Percentiles rank a stretch among this genome's conserved stretches.
Evolutionary conservation across 2,329 filamentous ascomycete species (phyloP).

Genomic region (Aspergillus vadensis): DNA sequence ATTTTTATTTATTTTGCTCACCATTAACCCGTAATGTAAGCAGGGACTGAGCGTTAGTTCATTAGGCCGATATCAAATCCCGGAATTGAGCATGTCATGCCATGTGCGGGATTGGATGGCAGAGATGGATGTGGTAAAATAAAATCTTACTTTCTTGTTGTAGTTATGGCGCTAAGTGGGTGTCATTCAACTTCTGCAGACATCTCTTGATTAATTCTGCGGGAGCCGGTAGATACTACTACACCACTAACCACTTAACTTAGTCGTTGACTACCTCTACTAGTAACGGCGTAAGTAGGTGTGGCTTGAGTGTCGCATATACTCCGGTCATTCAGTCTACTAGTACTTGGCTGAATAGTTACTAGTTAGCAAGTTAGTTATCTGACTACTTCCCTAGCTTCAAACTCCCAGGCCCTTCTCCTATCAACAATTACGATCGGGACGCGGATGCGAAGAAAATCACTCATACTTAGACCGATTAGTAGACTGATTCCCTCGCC

Average conservation of each 20-base stretch:
- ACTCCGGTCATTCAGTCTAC: no score
- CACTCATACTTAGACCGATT: neutral
- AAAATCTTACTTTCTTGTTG: neutral
- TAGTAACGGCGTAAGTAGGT: no score
- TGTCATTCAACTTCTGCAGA: neutral
- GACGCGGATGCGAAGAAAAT: neutral
- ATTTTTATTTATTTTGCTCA: no score
- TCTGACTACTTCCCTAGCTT: neutral
- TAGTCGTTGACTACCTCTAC: neutral
- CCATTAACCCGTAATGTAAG: neutral
- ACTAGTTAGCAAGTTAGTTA: no score
- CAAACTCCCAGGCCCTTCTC: neutral
- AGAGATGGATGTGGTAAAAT: neutral
- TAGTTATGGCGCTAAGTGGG: neutral
- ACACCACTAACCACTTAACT: neutral
- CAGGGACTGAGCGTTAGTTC: neutral
- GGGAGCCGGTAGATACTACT: neutral
- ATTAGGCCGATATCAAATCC: neutral
- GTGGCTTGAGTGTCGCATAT: no score
- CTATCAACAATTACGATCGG: neutral
- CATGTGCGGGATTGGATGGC: conserved; percentile 13
- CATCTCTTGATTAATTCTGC: neutral
- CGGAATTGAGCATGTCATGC: conserved; percentile 6
- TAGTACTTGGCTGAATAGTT: no score
- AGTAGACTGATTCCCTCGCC: neutral